Evolutionary conservation across 1,139 yeast genomes (phyloP).

Genomic region (Candida sp.): DNA sequence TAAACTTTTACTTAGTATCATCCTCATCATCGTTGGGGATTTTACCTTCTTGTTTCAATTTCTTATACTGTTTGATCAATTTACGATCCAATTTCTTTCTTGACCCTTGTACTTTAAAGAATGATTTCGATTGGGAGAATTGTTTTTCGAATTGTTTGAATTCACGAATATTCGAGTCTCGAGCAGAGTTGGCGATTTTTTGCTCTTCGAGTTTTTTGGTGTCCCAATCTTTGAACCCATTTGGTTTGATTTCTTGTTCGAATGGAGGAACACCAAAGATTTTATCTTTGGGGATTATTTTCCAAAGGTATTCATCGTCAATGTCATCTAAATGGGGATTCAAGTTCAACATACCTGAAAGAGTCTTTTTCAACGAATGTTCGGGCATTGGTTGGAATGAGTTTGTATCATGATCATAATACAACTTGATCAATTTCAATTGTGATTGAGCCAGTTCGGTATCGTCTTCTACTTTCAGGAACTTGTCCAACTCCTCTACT

Average conservation of each 20-base stretch:
- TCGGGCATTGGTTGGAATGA: constrained; percentile 27
- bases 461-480: constrained; percentile 23
- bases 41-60: constrained; percentile 23
- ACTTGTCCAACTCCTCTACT: constrained; percentile 23
- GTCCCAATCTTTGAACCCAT: constrained; percentile 41
- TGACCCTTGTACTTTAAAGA: constrained; percentile 21
- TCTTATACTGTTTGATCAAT: constrained; percentile 24
- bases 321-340: constrained; percentile 34
- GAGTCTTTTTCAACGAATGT: constrained; percentile 37
- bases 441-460: constrained; percentile 21
- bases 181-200: constrained; percentile 14
- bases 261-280: constrained; percentile 38
- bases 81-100: constrained; percentile 31
- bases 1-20: not conserved
- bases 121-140: constrained; percentile 18
- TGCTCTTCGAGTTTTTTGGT: constrained; percentile 17
- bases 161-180: constrained; percentile 12
- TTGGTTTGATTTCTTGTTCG: constrained; percentile 18
- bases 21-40: constrained; percentile 11
- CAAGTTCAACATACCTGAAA: constrained; percentile 39
- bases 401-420: constrained; percentile 26
- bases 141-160: constrained; percentile 19
- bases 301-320: constrained; percentile 42
- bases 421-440: constrained; percentile 23
- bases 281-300: constrained; percentile 31